A percentile compares a stretch with the other conserved stretches of the same genome.
These are phyloP conservation scores for Westerdykella aurantiaca DNA, from an alignment of 2,329 filamentous ascomycete genomes.

Conservation along the genomic window DNA sequence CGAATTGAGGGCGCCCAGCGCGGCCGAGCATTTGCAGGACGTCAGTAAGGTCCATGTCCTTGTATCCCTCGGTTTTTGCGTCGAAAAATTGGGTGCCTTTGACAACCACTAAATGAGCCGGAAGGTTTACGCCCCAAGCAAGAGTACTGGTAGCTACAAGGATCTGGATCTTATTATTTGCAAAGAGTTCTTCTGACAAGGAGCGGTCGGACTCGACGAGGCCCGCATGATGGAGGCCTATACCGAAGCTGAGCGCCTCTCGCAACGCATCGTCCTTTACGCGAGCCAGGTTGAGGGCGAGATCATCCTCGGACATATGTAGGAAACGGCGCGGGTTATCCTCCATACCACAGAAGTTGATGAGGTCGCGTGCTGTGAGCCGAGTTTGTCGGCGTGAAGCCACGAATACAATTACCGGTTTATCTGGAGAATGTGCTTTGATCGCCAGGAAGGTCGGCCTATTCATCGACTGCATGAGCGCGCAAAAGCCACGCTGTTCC, in stretches of 20 bases:
- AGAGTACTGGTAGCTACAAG: conserved; percentile 92
- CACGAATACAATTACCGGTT: conserved; percentile 97
- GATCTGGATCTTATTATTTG: conserved; percentile 97
- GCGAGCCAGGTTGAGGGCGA: conserved; percentile 77
- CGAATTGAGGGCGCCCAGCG: conserved; percentile 92
- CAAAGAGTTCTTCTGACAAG: conserved; percentile 86
- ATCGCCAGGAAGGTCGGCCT: conserved; percentile 92
- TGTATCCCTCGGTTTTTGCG: conserved; percentile 94
- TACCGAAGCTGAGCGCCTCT: conserved; percentile 94
- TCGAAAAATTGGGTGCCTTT: conserved; percentile 99
- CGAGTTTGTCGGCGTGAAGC: conserved; percentile 92
- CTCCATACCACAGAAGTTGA: conserved; percentile 97
- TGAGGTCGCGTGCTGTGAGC: conserved; percentile 89
- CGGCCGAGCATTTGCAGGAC: conserved; percentile 96
- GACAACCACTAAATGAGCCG: conserved; percentile 92
- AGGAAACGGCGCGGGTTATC: conserved; percentile 93
- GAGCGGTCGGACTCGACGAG: conserved; percentile 91
- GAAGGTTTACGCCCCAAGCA: conserved; percentile 96
- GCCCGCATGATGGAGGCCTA: conserved; percentile 94
- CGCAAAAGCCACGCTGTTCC: conserved; percentile 89
- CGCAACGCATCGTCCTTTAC: conserved; percentile 91
- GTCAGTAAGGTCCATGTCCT: conserved; percentile 97
- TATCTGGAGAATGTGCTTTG: conserved; percentile 91
- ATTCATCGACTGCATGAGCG: conserved; percentile 99
- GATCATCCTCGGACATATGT: conserved; percentile 88